Percentiles rank a stretch among this genome's conserved stretches.
Evolutionary conservation across 441 rosid species (phyloP).

Genomic region (Erodium chrysanthum): DNA sequence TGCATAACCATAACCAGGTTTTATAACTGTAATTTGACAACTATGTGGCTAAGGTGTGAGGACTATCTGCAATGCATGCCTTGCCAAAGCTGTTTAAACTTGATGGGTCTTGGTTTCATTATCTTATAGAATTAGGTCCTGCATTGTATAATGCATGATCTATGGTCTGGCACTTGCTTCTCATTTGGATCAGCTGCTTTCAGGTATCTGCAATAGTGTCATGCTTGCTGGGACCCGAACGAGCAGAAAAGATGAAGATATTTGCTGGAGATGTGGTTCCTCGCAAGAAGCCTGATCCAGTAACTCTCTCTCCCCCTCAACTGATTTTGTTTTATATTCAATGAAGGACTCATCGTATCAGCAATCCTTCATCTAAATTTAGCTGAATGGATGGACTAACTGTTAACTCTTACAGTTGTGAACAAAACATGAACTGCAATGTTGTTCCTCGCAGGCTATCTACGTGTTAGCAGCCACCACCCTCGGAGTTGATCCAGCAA

Average conservation of each 20-base stretch:
- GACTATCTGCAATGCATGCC: neutral
- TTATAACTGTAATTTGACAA: conserved; percentile 30
- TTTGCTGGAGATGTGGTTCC: conserved; percentile 97
- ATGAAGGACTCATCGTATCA: neutral
- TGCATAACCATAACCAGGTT: conserved; percentile 39
- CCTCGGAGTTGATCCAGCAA: conserved; percentile 72
- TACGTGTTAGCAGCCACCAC: conserved; percentile 80
- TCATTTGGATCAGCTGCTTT: conserved; percentile 19
- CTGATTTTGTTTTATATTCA: too few relatives aligned
- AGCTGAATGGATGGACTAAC: neutral
- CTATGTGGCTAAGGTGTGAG: conserved; percentile 1
- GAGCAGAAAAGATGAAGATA: conserved; percentile 73
- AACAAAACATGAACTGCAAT: conserved; percentile 3
- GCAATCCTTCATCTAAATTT: conserved; percentile 1
- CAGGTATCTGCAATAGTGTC: conserved; percentile 92
- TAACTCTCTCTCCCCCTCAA: conserved; percentile 18
- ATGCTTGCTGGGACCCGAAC: conserved; percentile 76
- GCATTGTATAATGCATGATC: neutral
- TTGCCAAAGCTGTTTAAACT: neutral
- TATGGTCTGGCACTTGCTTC: neutral
- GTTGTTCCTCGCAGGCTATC: conserved; percentile 53
- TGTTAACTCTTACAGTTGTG: neutral
- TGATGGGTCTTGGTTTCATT: conserved; percentile 2
- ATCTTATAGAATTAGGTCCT: neutral
- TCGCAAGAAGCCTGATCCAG: conserved; percentile 90